These are phyloP conservation scores for Solanum piurae DNA, from an alignment of 257 asterid species.

Conservation along the genomic window DNA sequence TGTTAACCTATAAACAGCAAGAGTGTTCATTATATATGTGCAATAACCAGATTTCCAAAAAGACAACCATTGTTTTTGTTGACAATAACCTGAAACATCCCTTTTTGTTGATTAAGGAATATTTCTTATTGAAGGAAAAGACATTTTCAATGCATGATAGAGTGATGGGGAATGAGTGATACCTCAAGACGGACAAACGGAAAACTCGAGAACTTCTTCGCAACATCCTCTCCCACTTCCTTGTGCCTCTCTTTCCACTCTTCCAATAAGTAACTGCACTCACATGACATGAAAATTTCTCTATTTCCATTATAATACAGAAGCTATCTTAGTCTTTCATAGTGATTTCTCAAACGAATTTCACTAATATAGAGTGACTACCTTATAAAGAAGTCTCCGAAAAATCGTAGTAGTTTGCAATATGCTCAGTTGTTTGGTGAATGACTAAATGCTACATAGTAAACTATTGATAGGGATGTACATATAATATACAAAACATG, in stretches of 20 bases:
- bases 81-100: not conserved
- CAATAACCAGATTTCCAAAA: not conserved
- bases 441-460: not conserved
- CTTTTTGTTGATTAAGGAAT: not conserved
- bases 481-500: not conserved
- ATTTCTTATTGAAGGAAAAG: not conserved
- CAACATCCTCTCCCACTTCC: slow-evolving; percentile 24
- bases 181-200: slow-evolving; percentile 56
- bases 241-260: slow-evolving; percentile 68
- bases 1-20: not conserved
- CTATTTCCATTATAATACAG: not conserved
- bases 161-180: slow-evolving; percentile 6
- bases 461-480: not conserved
- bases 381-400: not conserved
- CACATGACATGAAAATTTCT: slow-evolving; percentile 9
- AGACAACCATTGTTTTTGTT: not conserved
- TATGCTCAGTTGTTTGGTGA: not conserved
- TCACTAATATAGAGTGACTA: not conserved
- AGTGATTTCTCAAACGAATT: not conserved
- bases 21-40: not conserved
- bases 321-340: not conserved
- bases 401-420: not conserved
- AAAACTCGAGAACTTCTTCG: slow-evolving; percentile 35
- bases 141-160: not conserved
- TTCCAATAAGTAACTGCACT: slow-evolving; percentile 64